These are phyloP conservation scores for Lachnellula arida DNA, from an alignment of 2,329 filamentous ascomycete species.

Conservation along the genomic window DNA sequence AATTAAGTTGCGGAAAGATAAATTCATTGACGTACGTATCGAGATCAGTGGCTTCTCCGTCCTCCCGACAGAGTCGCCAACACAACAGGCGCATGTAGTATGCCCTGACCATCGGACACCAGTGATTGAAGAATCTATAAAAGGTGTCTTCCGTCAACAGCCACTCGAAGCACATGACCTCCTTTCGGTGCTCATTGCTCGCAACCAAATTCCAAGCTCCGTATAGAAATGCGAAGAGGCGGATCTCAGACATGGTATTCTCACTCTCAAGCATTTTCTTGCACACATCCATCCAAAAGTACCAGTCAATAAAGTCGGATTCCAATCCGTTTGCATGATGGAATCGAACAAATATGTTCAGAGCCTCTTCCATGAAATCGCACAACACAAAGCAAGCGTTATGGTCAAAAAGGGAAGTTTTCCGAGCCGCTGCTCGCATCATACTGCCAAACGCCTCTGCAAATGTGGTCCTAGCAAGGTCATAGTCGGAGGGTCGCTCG, in stretches of 20 bases:
- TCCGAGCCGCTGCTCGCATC: constrained; percentile 56
- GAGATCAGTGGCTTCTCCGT: constrained; percentile 46
- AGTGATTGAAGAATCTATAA: constrained; percentile 65
- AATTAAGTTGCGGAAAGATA: background rate
- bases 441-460: constrained; percentile 58
- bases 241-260: constrained; percentile 67
- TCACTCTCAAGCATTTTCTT: constrained; percentile 64
- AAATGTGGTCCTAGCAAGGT: constrained; percentile 53
- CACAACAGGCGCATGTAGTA: constrained; percentile 70
- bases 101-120: constrained; percentile 74
- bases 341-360: constrained; percentile 60
- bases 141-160: constrained; percentile 59
- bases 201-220: constrained; percentile 58
- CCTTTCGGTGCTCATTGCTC: constrained; percentile 51
- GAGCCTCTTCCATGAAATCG: constrained; percentile 66
- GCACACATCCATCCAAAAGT: constrained; percentile 65
- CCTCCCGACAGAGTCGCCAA: constrained; percentile 63
- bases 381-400: constrained; percentile 69
- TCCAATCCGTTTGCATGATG: constrained; percentile 38
- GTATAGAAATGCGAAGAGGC: constrained; percentile 65
- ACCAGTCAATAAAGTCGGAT: constrained; percentile 52
- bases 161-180: constrained; percentile 57
- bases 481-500: constrained; percentile 50
- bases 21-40: constrained; percentile 48
- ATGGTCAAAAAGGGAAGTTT: constrained; percentile 63